A percentile compares a stretch with the other conserved stretches of the same genome.
Evolutionary conservation across 805 yeast genomes (phyloP).

Genomic region (Cyberlindnera misumaiensis): DNA sequence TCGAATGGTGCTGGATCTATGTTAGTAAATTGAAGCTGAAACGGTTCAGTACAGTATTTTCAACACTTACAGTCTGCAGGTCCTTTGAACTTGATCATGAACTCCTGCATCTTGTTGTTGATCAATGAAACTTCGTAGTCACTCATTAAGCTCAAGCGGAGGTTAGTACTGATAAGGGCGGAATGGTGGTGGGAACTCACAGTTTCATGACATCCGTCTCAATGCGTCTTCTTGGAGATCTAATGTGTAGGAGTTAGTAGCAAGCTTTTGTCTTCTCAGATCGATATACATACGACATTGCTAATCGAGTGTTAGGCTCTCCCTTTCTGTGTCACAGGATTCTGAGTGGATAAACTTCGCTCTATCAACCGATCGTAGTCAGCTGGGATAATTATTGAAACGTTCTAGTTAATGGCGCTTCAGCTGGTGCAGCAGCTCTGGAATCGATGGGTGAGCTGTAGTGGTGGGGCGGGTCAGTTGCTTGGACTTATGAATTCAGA

Average conservation of each 20-base stretch:
- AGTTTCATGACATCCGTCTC: constrained; percentile 96
- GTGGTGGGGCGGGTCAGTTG: too few relatives aligned
- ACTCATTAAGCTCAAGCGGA: constrained; percentile 59
- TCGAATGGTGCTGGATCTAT: constrained; percentile 63
- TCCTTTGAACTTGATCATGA: constrained; percentile 77
- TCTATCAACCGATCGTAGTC: too few relatives aligned
- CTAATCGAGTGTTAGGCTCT: too few relatives aligned
- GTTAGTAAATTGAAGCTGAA: constrained; percentile 1
- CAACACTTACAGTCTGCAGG: constrained; percentile 55
- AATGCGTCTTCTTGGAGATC: constrained; percentile 41
- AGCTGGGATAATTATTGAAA: too few relatives aligned
- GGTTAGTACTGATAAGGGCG: neutral
- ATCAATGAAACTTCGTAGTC: constrained; percentile 81
- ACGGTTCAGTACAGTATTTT: neutral
- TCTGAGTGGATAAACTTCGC: too few relatives aligned
- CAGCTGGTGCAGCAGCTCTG: too few relatives aligned
- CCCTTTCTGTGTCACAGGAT: too few relatives aligned
- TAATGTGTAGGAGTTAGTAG: constrained; percentile 4
- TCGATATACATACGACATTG: neutral
- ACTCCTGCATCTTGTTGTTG: constrained; percentile 81
- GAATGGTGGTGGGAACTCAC: constrained; percentile 31
- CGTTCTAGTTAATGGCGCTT: too few relatives aligned
- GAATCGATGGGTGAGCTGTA: too few relatives aligned
- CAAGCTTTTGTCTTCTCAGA: neutral
- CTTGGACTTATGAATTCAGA: too few relatives aligned